Conservation (phyloP, 1,284 basidiomycete genomes). For the Trichosporon sp. region DNA sequence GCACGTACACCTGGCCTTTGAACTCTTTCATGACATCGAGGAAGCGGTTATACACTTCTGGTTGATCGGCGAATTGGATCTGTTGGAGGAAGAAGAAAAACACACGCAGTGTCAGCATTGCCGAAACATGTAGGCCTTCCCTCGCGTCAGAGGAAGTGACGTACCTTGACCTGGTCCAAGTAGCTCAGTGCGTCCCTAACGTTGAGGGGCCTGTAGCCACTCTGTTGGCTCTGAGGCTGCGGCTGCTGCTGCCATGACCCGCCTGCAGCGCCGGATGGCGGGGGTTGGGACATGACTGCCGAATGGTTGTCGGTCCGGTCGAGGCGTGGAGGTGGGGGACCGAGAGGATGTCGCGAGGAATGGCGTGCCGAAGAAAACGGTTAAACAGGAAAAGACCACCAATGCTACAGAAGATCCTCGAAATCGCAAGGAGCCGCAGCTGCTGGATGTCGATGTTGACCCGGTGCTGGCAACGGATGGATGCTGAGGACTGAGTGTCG, state of each 20-base stretch:
- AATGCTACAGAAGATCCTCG: background rate
- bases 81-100: constrained; percentile 18
- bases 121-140: background rate
- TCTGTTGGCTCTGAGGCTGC: constrained; percentile 7
- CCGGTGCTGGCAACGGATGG: background rate
- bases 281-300: constrained; percentile 17
- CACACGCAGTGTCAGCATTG: constrained; percentile 1
- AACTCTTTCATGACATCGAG: constrained; percentile 99
- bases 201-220: constrained; percentile 44
- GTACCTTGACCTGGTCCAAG: constrained; percentile 85
- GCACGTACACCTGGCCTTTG: constrained; percentile 83
- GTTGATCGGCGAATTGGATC: constrained; percentile 81
- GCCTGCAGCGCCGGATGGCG: constrained; percentile 12
- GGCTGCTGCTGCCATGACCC: constrained; percentile 10
- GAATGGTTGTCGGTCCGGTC: background rate
- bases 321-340: background rate
- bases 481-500: constrained; percentile 2
- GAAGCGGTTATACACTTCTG: constrained; percentile 95
- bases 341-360: background rate
- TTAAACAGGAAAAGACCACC: background rate
- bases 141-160: constrained; percentile 15
- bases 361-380: background rate
- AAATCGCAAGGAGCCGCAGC: background rate
- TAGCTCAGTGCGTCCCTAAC: constrained; percentile 87
- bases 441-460: constrained; percentile 1